These are phyloP conservation scores for Pharnaceum exiguum DNA, from an alignment of 148 eudicot species.

Conservation along the genomic window DNA sequence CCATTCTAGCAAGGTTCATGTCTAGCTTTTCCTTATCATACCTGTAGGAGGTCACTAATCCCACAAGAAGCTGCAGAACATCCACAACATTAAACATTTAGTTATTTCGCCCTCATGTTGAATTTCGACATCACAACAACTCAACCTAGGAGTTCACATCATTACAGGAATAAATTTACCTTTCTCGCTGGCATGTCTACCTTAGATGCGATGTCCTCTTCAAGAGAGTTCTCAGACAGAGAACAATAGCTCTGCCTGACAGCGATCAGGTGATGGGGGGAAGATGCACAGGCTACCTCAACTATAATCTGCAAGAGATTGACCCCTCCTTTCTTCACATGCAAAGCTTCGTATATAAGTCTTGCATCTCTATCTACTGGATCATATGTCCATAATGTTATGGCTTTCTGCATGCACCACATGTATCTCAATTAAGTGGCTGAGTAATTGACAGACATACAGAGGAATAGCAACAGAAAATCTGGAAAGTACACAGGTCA, in stretches of 20 bases:
- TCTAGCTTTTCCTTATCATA: constrained; percentile 58
- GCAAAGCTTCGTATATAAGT: constrained; percentile 56
- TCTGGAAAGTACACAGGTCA: not conserved
- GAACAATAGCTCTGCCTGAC: constrained; percentile 66
- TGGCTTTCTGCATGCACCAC: constrained; percentile 44
- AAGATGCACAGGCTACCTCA: constrained; percentile 73
- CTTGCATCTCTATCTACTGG: constrained; percentile 88
- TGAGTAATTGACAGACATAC: not conserved
- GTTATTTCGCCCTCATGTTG: not conserved
- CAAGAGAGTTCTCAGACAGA: constrained; percentile 62
- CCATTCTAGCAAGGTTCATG: constrained; percentile 40
- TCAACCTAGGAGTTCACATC: not conserved
- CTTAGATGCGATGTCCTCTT: constrained; percentile 55
- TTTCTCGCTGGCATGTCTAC: constrained; percentile 53
- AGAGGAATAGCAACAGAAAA: not conserved
- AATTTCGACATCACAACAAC: no score
- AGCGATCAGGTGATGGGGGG: constrained; percentile 62
- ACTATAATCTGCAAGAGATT: constrained; percentile 56
- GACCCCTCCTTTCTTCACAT: constrained; percentile 34
- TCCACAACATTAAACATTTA: not conserved
- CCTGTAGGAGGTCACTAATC: constrained; percentile 74
- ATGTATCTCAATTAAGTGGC: not conserved
- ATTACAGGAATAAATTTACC: constrained; percentile 27
- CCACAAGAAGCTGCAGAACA: constrained; percentile 51
- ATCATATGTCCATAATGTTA: constrained; percentile 67